A percentile compares a stretch with the other conserved stretches of the same genome.
These are phyloP conservation scores for Diophrys sp. DNA, from an alignment of 73 alveolate genomes.

Conservation along the genomic window DNA sequence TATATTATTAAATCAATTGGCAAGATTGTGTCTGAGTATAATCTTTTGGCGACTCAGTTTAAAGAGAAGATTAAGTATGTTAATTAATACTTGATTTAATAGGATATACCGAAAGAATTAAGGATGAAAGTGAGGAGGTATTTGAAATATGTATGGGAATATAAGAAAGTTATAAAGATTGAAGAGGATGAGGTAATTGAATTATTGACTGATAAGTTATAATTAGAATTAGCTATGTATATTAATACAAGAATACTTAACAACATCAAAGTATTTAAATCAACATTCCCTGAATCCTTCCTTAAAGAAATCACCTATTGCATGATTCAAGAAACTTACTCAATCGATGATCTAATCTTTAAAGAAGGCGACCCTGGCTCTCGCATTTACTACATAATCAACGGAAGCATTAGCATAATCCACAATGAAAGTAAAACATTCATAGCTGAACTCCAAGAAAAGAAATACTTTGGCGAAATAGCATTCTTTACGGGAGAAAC, in stretches of 20 bases:
- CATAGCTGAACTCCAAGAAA: constrained; percentile 54
- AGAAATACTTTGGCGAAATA: constrained; percentile 76
- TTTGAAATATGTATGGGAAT: constrained; percentile 73
- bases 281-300: constrained; percentile 54
- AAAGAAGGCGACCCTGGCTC: constrained; percentile 75
- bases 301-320: constrained; percentile 46
- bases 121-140: constrained; percentile 70
- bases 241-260: constrained; percentile 65
- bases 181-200: constrained; percentile 79
- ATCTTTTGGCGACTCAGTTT: constrained; percentile 58
- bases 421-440: constrained; percentile 57
- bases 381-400: constrained; percentile 59
- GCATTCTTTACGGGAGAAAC: constrained; percentile 41
- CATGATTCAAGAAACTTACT: constrained; percentile 65
- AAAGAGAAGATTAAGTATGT: constrained; percentile 73
- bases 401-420: constrained; percentile 73
- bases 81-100: constrained; percentile 64
- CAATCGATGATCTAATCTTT: constrained; percentile 76
- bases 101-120: constrained; percentile 67
- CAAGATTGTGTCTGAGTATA: constrained; percentile 55
- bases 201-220: constrained; percentile 58
- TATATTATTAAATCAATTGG: constrained; percentile 86
- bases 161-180: constrained; percentile 62
- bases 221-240: constrained; percentile 58
- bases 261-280: constrained; percentile 54